Evolutionary conservation across 352 stramenopile genomes (phyloP).

Genomic region (Globisporangium camurandrum): DNA sequence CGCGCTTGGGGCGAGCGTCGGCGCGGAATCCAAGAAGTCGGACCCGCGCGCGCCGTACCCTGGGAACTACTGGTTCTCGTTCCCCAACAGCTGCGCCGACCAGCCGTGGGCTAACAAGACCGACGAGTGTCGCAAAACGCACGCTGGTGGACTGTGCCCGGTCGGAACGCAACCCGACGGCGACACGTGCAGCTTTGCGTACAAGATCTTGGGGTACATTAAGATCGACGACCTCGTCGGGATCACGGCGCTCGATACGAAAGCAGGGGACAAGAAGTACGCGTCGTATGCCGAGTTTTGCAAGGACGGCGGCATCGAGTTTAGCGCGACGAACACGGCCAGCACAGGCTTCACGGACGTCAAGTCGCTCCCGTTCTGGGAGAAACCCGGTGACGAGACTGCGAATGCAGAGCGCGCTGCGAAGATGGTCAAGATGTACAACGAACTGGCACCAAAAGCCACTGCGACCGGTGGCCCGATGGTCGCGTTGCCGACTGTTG

Average conservation of each 20-base stretch:
- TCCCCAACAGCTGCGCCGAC: slow-evolving; percentile 22
- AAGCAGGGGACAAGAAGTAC: slow-evolving; percentile 15
- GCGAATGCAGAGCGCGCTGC: slow-evolving; percentile 39
- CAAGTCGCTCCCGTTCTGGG: slow-evolving; percentile 48
- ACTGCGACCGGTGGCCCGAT: slow-evolving; percentile 45
- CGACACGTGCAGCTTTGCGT: slow-evolving; percentile 43
- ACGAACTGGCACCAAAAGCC: slow-evolving; percentile 21
- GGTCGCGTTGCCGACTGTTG: slow-evolving; percentile 32
- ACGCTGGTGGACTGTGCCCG: slow-evolving; percentile 32
- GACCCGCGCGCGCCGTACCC: slow-evolving; percentile 24
- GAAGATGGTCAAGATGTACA: slow-evolving; percentile 58
- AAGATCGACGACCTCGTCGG: slow-evolving; percentile 54
- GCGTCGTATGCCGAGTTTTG: slow-evolving; percentile 41
- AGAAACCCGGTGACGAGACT: slow-evolving; percentile 28
- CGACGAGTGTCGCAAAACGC: slow-evolving; percentile 4
- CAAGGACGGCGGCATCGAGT: slow-evolving; percentile 34
- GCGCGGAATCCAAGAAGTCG: slow-evolving; percentile 6
- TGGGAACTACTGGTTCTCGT: slow-evolving; percentile 29
- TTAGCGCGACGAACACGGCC: slow-evolving; percentile 34
- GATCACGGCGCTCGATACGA: slow-evolving; percentile 36
- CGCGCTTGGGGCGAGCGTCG: slow-evolving; percentile 15
- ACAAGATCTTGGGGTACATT: slow-evolving; percentile 49
- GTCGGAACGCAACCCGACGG: slow-evolving; percentile 36
- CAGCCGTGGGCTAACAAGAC: slow-evolving; percentile 8
- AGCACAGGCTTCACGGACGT: too few relatives aligned